phyloP scores from a whole-genome alignment of 2,329 filamentous ascomycete species.

The Colletotrichum plurivorum region DNA sequence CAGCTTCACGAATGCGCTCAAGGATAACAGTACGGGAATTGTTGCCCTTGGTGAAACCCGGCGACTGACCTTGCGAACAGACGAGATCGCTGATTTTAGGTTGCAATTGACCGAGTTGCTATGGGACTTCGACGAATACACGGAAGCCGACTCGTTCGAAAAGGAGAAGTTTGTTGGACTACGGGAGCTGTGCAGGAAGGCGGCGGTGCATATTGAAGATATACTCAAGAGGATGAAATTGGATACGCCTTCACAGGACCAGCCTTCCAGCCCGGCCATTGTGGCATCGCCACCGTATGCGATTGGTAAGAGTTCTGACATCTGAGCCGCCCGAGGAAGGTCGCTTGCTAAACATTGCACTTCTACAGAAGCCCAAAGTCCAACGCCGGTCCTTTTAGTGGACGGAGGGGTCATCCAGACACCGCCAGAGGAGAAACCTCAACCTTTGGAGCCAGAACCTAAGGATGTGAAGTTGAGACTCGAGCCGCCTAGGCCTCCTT shows the following conservation, averaged over 20 bases:
- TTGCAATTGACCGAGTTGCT: constrained; percentile 64
- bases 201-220: constrained; percentile 64
- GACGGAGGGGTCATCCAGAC: not conserved
- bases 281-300: constrained; percentile 17
- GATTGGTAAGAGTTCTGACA: not conserved
- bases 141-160: constrained; percentile 66
- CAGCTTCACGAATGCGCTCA: constrained; percentile 65
- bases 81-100: constrained; percentile 64
- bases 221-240: constrained; percentile 69
- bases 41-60: too few species aligned
- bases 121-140: constrained; percentile 71
- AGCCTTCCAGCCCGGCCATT: not conserved
- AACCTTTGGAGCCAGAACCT: constrained; percentile 10
- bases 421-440: not conserved
- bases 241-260: constrained; percentile 45
- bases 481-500: constrained; percentile 25
- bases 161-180: constrained; percentile 63
- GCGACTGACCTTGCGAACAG: constrained; percentile 48
- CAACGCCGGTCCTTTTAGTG: not conserved
- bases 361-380: not conserved
- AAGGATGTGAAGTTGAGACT: constrained; percentile 44
- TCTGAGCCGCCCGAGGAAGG: not conserved
- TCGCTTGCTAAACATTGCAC: not conserved
- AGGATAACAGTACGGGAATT: constrained; percentile 63
- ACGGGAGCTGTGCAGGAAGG: constrained; percentile 62